These are phyloP conservation scores for Penicillium desertorum DNA, from an alignment of 495 filamentous ascomycete species.

Conservation along the genomic window DNA sequence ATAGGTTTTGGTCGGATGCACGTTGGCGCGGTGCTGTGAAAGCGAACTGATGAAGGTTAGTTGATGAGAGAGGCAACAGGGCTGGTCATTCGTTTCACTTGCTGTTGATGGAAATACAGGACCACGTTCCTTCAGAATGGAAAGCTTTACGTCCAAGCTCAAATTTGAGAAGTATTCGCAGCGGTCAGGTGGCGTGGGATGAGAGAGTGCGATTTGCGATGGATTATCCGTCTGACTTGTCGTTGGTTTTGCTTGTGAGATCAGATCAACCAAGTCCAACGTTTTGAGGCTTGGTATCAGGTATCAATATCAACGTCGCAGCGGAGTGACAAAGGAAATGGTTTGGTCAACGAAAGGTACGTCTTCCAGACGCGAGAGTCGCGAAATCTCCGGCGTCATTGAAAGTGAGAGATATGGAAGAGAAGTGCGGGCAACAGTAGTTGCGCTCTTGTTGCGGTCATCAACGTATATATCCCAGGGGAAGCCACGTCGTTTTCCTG, in stretches of 20 bases:
- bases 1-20: neutral
- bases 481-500: constrained; percentile 1
- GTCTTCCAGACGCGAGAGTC: constrained; percentile 16
- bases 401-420: neutral
- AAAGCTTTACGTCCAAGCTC: neutral
- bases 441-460: neutral
- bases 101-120: neutral
- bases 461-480: neutral
- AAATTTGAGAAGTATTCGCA: neutral
- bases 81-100: neutral
- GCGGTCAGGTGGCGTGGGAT: constrained; percentile 1
- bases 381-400: constrained; percentile 20
- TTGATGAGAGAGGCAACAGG: constrained; percentile 1
- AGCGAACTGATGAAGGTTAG: constrained; percentile 3
- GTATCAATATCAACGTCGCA: neutral
- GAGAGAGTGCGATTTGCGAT: neutral
- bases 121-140: neutral
- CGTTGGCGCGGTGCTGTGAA: neutral
- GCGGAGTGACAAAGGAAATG: constrained; percentile 8
- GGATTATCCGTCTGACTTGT: neutral
- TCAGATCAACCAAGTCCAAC: neutral
- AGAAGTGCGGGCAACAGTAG: neutral
- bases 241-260: neutral
- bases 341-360: constrained; percentile 17
- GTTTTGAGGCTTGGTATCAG: neutral